Evolutionary conservation across 257 asterid genomes (phyloP).

Genomic region (Nicotiana obtusifolia): DNA sequence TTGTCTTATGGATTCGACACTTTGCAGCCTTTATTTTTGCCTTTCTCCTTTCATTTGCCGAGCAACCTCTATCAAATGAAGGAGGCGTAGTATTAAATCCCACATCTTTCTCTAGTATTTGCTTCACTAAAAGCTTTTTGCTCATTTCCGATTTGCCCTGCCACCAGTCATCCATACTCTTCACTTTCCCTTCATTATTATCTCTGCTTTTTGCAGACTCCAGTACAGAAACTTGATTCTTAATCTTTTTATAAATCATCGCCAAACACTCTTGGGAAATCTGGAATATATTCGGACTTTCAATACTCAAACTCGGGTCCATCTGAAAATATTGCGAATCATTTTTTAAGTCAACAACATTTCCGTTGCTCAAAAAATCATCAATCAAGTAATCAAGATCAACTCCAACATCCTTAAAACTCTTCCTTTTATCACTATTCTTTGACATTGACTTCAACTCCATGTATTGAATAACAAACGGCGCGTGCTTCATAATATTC

Average conservation of each 20-base stretch:
- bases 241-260: conserved; percentile 42
- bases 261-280: conserved; percentile 60
- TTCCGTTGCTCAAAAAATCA: conserved; percentile 41
- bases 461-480: conserved; percentile 71
- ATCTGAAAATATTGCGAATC: conserved; percentile 42
- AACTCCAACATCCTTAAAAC: conserved; percentile 23
- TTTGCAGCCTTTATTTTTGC: conserved; percentile 67
- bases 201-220: conserved; percentile 17
- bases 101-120: conserved; percentile 64
- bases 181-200: conserved; percentile 21
- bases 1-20: conserved; percentile 54
- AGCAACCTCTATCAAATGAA: conserved; percentile 52
- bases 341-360: conserved; percentile 17
- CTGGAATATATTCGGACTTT: conserved; percentile 31
- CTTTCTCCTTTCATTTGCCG: conserved; percentile 39
- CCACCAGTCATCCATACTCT: conserved; percentile 62
- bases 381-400: conserved; percentile 49
- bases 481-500: conserved; percentile 62
- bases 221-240: conserved; percentile 40
- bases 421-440: conserved; percentile 13
- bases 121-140: conserved; percentile 59
- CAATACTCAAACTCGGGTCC: conserved; percentile 17
- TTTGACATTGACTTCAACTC: conserved; percentile 61
- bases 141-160: conserved; percentile 70
- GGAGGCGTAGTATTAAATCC: conserved; percentile 69